Evolutionary conservation across 83 land plant species (phyloP).

Genomic region (Picea abies): DNA sequence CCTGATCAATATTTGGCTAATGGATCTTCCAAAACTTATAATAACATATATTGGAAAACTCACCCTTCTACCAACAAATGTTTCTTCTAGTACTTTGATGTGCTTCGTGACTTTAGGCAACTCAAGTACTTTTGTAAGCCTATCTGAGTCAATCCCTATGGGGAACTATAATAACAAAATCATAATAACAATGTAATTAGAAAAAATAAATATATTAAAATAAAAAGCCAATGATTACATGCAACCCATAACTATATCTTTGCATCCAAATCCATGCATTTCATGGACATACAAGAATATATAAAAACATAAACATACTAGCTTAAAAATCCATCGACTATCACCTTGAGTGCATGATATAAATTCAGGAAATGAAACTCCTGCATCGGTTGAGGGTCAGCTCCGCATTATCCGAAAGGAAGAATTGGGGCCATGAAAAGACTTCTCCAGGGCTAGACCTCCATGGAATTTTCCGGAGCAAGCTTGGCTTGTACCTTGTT

Average conservation of each 20-base stretch:
- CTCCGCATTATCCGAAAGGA: too few relatives aligned
- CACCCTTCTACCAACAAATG: conserved; percentile 51
- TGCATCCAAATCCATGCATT: not conserved
- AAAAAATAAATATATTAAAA: not conserved
- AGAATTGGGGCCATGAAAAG: too few relatives aligned
- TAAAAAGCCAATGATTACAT: not conserved
- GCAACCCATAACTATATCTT: not conserved
- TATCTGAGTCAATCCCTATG: conserved; percentile 51
- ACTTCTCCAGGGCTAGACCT: too few relatives aligned
- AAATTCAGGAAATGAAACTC: not conserved
- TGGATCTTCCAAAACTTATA: not conserved
- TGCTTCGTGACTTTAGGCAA: conserved; percentile 35
- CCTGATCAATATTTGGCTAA: not conserved
- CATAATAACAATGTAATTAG: not conserved
- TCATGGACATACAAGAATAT: not conserved
- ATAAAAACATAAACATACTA: not conserved
- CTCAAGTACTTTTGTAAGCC: conserved; percentile 47
- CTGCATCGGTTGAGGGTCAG: too few relatives aligned
- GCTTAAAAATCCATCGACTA: not conserved
- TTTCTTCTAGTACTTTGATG: conserved; percentile 28
- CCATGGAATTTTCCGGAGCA: too few relatives aligned
- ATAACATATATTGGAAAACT: not conserved
- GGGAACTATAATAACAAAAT: conserved; percentile 39
- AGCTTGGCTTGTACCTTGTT: too few relatives aligned
- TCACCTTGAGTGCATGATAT: not conserved